These are phyloP conservation scores for Metschnikowia vanudenii DNA, from an alignment of 805 yeast genomes.

Conservation along the genomic window DNA sequence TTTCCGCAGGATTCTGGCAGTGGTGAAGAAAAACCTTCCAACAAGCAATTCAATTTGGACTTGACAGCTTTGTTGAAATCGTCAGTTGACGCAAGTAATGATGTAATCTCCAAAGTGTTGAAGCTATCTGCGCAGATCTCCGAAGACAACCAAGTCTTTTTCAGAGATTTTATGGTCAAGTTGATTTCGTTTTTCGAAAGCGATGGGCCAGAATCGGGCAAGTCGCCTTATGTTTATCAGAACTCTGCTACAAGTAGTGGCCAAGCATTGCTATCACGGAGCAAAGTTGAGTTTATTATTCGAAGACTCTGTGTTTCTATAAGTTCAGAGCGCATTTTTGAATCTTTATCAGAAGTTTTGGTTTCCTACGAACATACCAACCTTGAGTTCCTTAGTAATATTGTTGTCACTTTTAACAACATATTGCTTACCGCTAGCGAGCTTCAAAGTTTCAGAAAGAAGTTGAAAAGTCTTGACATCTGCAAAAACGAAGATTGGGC, in stretches of 20 bases:
- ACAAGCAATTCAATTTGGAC: constrained; percentile 37
- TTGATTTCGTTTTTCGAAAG: constrained; percentile 66
- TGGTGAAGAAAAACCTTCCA: constrained; percentile 30
- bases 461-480: constrained; percentile 55
- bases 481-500: constrained; percentile 57
- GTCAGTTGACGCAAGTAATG: constrained; percentile 64
- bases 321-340: constrained; percentile 79
- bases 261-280: constrained; percentile 49
- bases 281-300: constrained; percentile 66
- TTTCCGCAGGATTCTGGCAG: constrained; percentile 22
- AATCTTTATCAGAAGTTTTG: constrained; percentile 74
- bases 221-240: constrained; percentile 30
- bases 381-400: constrained; percentile 67
- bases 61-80: constrained; percentile 78
- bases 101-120: constrained; percentile 71
- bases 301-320: constrained; percentile 79
- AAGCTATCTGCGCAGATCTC: constrained; percentile 73
- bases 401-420: constrained; percentile 85
- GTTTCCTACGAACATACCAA: constrained; percentile 51
- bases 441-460: constrained; percentile 62
- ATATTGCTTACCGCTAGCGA: constrained; percentile 86
- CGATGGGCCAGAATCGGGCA: constrained; percentile 39
- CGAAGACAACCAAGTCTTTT: constrained; percentile 71
- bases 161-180: constrained; percentile 71
- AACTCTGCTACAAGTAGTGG: constrained; percentile 5